Percentiles rank a stretch among this genome's conserved stretches.
These are phyloP conservation scores for Cryphonectria japonica DNA, from an alignment of 2,329 filamentous ascomycete genomes.

Conservation along the genomic window DNA sequence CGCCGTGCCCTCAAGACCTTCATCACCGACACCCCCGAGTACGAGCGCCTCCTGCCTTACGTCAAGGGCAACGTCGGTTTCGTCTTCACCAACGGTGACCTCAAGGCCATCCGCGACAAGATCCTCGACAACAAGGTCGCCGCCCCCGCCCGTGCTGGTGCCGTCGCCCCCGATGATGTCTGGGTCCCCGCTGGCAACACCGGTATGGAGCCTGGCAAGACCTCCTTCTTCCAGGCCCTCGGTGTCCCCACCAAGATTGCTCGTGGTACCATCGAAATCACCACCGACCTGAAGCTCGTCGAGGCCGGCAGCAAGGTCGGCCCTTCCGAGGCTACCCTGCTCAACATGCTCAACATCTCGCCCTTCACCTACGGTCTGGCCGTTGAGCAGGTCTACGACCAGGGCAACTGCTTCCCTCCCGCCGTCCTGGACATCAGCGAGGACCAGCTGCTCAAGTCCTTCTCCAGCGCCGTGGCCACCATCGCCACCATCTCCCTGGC, in stretches of 20 bases:
- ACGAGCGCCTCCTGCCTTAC: slow-evolving; percentile 94
- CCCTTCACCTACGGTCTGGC: slow-evolving; percentile 99
- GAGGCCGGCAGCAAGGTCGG: slow-evolving; percentile 93
- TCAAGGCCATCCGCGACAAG: slow-evolving; percentile 91
- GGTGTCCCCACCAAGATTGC: slow-evolving; percentile 99
- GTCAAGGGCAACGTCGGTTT: slow-evolving; percentile 98
- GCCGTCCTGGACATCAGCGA: slow-evolving; percentile 91
- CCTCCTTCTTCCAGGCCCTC: slow-evolving; percentile 99
- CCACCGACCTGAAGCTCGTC: slow-evolving; percentile 94
- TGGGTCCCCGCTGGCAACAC: slow-evolving; percentile 98
- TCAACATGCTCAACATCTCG: slow-evolving; percentile 99
- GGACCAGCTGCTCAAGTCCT: slow-evolving; percentile 85
- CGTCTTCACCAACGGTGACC: slow-evolving; percentile 98
- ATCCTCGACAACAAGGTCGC: slow-evolving; percentile 97
- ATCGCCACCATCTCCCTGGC: slow-evolving; percentile 92
- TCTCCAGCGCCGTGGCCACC: slow-evolving; percentile 80
- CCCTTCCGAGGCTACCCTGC: slow-evolving; percentile 95
- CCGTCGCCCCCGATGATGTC: slow-evolving; percentile 90
- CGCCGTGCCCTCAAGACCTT: slow-evolving; percentile 98
- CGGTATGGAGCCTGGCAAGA: slow-evolving; percentile 99
- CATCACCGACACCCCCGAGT: slow-evolving; percentile 87
- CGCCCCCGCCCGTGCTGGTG: slow-evolving; percentile 96
- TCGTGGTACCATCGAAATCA: slow-evolving; percentile 99
- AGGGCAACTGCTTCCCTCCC: slow-evolving; percentile 89
- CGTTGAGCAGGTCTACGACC: slow-evolving; percentile 94